A percentile compares a stretch with the other conserved stretches of the same genome.
phyloP scores from a whole-genome alignment of 2,329 filamentous ascomycete species.

The Phyllosticta citribraziliensis region DNA sequence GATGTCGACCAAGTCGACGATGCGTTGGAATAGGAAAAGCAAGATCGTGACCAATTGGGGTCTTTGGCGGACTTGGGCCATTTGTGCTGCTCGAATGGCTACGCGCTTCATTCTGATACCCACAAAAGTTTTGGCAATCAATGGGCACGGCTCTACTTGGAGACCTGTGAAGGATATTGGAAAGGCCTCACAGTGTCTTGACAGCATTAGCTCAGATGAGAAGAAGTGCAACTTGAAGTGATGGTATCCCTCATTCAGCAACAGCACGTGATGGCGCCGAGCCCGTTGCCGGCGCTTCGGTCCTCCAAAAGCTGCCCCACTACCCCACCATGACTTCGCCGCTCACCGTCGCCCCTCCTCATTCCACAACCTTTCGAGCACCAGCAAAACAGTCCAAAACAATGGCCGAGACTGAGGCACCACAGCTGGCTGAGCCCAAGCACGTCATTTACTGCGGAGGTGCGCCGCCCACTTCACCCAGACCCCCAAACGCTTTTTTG shows the following conservation, averaged over 20 bases:
- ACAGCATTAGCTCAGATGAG: neutral
- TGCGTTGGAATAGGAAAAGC: neutral
- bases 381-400: neutral
- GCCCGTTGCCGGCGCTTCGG: neutral
- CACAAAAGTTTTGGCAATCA: neutral
- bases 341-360: neutral
- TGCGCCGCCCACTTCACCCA: constrained; percentile 24
- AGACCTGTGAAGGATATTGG: neutral
- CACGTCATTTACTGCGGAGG: constrained; percentile 53
- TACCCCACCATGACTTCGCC: neutral
- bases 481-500: neutral
- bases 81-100: neutral
- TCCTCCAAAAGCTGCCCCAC: neutral
- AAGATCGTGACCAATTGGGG: too few species aligned
- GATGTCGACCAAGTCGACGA: neutral
- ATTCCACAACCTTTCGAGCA: neutral
- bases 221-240: too few species aligned
- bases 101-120: neutral
- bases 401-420: constrained; percentile 14
- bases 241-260: neutral
- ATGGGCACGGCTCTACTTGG: too few species aligned
- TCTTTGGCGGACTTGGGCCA: neutral
- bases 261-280: neutral
- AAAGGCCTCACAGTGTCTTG: neutral
- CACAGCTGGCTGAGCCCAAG: constrained; percentile 32